A percentile compares a stretch with the other conserved stretches of the same genome.
phyloP scores from a whole-genome alignment of 2,329 filamentous ascomycete species.

The Tolypocladium tropicale region DNA sequence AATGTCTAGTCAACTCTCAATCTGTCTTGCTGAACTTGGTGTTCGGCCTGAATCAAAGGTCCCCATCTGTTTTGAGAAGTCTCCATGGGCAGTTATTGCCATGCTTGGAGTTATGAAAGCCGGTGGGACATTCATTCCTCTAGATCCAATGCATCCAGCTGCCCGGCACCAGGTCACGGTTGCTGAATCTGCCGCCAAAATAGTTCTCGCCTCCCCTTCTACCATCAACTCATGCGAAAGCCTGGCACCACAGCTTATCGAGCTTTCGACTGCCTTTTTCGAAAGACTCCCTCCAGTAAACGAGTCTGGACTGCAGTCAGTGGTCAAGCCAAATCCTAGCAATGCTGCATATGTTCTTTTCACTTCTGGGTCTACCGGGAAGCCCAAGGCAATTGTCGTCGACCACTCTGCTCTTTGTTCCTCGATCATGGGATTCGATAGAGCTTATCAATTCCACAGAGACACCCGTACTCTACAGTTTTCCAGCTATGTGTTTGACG shows the following conservation, averaged over 20 bases:
- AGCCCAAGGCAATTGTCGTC: background rate
- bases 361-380: background rate
- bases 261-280: background rate
- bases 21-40: background rate
- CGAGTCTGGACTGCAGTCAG: background rate
- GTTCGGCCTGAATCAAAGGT: conserved; percentile 5
- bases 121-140: conserved; percentile 6
- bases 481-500: conserved; percentile 5
- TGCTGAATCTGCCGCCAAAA: background rate
- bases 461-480: conserved; percentile 3
- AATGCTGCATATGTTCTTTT: background rate
- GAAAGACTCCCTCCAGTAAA: background rate
- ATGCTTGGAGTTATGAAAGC: background rate
- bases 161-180: conserved; percentile 6
- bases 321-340: background rate
- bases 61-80: conserved; percentile 26
- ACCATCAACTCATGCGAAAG: background rate
- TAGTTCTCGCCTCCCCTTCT: background rate
- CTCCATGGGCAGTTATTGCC: conserved; percentile 15
- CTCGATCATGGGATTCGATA: background rate
- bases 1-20: background rate
- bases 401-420: background rate
- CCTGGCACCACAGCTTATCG: too few species aligned
- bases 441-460: background rate
- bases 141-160: conserved; percentile 27